These are phyloP conservation scores for Erodium moschatum DNA, from an alignment of 441 rosid genomes.

Conservation along the genomic window DNA sequence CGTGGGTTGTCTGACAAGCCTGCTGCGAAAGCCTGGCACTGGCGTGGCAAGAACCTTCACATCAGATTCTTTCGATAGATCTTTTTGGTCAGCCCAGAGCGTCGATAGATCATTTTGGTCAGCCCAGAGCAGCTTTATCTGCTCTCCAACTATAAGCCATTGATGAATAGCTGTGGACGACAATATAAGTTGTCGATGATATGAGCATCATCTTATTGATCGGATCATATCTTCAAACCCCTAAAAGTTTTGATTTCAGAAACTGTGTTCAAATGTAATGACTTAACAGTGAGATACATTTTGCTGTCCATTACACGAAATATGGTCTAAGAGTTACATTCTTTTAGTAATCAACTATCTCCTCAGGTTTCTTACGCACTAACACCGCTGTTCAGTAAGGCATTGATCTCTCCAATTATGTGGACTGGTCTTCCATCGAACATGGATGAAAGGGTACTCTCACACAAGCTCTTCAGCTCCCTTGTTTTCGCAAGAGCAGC, in stretches of 20 bases:
- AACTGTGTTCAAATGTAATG: neutral
- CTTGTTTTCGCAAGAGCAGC: constrained; percentile 68
- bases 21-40: constrained; percentile 36
- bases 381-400: constrained; percentile 56
- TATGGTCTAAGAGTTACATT: neutral
- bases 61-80: constrained; percentile 44
- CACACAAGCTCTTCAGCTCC: constrained; percentile 81
- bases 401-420: constrained; percentile 87
- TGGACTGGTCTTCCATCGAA: constrained; percentile 95
- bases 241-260: neutral
- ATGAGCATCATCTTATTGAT: no score
- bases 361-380: constrained; percentile 25
- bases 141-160: constrained; percentile 53
- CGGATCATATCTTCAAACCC: no score
- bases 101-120: constrained; percentile 61
- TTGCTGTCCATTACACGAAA: no score
- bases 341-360: neutral
- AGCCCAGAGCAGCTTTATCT: constrained; percentile 43
- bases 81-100: constrained; percentile 56
- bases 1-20: constrained; percentile 49
- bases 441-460: constrained; percentile 68
- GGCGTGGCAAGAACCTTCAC: constrained; percentile 33
- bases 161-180: constrained; percentile 9
- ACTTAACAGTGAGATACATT: neutral
- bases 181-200: no score